phyloP scores from a whole-genome alignment of 805 yeast species.

The Wickerhamomyces bovis region DNA sequence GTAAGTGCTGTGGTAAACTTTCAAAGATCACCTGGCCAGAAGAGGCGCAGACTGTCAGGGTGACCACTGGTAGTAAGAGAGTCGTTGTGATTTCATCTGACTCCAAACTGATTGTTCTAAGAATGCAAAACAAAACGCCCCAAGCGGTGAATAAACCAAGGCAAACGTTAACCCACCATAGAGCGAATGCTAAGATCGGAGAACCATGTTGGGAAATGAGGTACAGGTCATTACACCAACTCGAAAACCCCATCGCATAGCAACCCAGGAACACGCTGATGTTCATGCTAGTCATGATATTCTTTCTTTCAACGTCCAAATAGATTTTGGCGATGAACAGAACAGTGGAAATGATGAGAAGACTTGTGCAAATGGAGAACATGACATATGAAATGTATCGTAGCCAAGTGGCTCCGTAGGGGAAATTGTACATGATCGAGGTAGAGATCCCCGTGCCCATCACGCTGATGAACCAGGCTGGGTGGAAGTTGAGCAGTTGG shows the following conservation, averaged over 20 bases:
- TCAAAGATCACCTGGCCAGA: constrained; percentile 53
- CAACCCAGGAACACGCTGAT: constrained; percentile 69
- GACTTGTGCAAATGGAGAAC: constrained; percentile 52
- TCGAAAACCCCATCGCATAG: constrained; percentile 70
- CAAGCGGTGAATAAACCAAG: constrained; percentile 55
- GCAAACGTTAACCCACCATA: constrained; percentile 70
- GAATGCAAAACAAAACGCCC: constrained; percentile 43
- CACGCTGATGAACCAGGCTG: constrained; percentile 62
- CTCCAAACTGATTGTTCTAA: constrained; percentile 29
- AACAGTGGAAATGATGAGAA: constrained; percentile 37
- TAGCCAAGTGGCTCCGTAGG: constrained; percentile 59
- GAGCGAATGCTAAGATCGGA: constrained; percentile 43
- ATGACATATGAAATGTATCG: constrained; percentile 49
- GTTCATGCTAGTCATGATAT: constrained; percentile 34
- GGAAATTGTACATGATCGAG: constrained; percentile 54
- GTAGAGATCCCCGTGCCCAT: constrained; percentile 85
- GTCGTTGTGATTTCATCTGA: constrained; percentile 45
- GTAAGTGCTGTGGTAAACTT: constrained; percentile 38
- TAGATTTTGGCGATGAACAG: constrained; percentile 37
- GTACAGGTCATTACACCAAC: constrained; percentile 55
- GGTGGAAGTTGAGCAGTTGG: constrained; percentile 28
- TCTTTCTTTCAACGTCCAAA: constrained; percentile 25
- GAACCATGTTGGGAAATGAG: constrained; percentile 31
- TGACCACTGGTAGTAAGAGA: constrained; percentile 68
- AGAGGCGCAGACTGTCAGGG: constrained; percentile 71